Conservation (phyloP, 352 stramenopile species). For the Pythium coloratum region DNA sequence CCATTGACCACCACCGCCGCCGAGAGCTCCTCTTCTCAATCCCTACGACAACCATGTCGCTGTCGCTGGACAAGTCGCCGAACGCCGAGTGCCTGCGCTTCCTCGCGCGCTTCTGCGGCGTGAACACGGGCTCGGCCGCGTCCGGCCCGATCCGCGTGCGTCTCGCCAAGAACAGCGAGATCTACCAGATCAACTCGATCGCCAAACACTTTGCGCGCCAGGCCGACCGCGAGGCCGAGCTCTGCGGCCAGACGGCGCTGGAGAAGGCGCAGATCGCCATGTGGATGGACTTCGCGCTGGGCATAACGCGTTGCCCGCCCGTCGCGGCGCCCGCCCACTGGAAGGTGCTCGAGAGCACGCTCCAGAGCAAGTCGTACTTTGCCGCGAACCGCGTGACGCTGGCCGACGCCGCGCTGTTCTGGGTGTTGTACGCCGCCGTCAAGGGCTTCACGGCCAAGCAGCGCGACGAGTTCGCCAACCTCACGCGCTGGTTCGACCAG, state of each 20-base stretch:
- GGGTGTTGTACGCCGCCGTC: constrained; percentile 48
- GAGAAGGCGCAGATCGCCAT: constrained; percentile 76
- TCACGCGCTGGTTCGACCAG: constrained; percentile 87
- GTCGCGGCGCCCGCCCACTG: constrained; percentile 48
- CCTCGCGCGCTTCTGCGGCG: constrained; percentile 77
- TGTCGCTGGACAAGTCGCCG: constrained; percentile 77
- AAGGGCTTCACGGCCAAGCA: constrained; percentile 37
- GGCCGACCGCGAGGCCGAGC: constrained; percentile 70
- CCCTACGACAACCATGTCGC: constrained; percentile 47
- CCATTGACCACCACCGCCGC: background rate
- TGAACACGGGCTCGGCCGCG: constrained; percentile 69
- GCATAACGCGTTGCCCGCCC: constrained; percentile 42
- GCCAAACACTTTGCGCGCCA: constrained; percentile 73
- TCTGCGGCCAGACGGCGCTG: constrained; percentile 55
- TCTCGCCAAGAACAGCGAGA: constrained; percentile 65
- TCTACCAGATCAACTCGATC: constrained; percentile 76
- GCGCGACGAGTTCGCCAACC: constrained; percentile 48
- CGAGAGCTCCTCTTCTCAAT: background rate
- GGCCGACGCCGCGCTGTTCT: constrained; percentile 79
- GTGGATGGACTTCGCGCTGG: constrained; percentile 70
- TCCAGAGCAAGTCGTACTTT: constrained; percentile 68
- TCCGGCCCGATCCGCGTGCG: constrained; percentile 74
- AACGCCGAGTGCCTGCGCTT: constrained; percentile 81
- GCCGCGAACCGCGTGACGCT: constrained; percentile 72
- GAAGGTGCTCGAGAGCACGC: constrained; percentile 56